phyloP scores from a whole-genome alignment of 1,284 basidiomycete genomes.

The Baeospora myosura region DNA sequence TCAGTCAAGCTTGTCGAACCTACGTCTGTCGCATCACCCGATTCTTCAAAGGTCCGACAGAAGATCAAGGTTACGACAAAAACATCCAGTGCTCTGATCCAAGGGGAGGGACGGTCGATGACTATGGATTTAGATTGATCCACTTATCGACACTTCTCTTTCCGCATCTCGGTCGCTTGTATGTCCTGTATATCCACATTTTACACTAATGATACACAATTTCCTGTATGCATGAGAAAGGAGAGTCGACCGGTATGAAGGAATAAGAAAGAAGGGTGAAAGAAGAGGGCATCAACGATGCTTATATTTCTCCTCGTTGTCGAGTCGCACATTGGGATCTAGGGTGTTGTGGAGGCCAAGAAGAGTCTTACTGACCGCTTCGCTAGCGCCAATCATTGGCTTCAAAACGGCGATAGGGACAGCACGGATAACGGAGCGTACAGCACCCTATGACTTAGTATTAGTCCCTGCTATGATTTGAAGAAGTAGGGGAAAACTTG shows the following conservation, averaged over 20 bases:
- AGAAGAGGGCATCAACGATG: constrained; percentile 36
- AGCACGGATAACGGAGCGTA: constrained; percentile 88
- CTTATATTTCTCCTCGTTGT: constrained; percentile 88
- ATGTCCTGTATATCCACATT: no score
- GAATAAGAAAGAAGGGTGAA: not conserved
- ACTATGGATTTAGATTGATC: constrained; percentile 72
- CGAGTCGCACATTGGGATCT: constrained; percentile 71
- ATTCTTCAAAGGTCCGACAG: constrained; percentile 51
- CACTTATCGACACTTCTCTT: constrained; percentile 4
- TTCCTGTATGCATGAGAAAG: constrained; percentile 1
- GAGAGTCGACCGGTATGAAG: not conserved
- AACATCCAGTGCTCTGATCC: constrained; percentile 64
- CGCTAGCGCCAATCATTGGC: constrained; percentile 94
- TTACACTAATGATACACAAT: constrained; percentile 10
- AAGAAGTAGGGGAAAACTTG: constrained; percentile 26
- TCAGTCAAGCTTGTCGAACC: constrained; percentile 72
- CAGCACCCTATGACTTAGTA: constrained; percentile 60
- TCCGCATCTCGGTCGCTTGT: constrained; percentile 1
- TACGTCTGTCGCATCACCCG: constrained; percentile 35
- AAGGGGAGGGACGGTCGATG: constrained; percentile 73
- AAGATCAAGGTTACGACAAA: constrained; percentile 77
- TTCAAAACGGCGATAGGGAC: constrained; percentile 95
- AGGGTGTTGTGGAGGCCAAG: constrained; percentile 87
- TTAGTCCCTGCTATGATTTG: not conserved
- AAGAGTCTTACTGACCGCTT: constrained; percentile 92